These are phyloP conservation scores for Astraeus odoratus DNA, from an alignment of 768 basidiomycete genomes.

Conservation along the genomic window DNA sequence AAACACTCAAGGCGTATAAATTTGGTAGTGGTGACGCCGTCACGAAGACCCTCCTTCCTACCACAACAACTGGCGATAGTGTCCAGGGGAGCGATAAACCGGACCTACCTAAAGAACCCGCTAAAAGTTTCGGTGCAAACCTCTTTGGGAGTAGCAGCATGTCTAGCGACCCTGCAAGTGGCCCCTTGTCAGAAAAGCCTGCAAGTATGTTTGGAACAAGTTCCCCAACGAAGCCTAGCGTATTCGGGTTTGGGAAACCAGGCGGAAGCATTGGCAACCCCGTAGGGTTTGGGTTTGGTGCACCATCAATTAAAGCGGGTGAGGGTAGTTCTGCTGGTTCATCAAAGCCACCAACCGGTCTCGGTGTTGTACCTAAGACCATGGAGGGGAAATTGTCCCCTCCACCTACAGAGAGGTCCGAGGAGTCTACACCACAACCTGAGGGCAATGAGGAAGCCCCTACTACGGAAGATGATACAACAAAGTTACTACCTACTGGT, in stretches of 20 bases:
- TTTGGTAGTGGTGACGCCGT: constrained; percentile 14
- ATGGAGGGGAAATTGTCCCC: constrained; percentile 22
- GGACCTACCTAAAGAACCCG: constrained; percentile 9
- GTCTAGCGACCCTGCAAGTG: constrained; percentile 9
- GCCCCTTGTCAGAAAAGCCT: constrained; percentile 21
- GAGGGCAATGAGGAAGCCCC: constrained; percentile 17
- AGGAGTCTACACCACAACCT: constrained; percentile 25
- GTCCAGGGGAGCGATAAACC: constrained; percentile 3
- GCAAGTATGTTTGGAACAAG: constrained; percentile 23
- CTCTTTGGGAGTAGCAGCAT: constrained; percentile 16
- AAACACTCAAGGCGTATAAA: constrained; percentile 18
- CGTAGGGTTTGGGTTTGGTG: constrained; percentile 49
- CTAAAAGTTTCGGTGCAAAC: neutral
- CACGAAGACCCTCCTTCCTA: constrained; percentile 10
- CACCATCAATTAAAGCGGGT: constrained; percentile 12
- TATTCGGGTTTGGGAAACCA: constrained; percentile 25
- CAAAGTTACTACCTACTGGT: constrained; percentile 16
- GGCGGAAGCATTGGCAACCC: constrained; percentile 55
- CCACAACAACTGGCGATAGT: constrained; percentile 2
- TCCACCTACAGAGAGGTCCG: constrained; percentile 20
- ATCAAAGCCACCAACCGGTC: neutral
- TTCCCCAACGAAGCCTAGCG: constrained; percentile 17
- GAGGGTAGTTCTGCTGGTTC: neutral
- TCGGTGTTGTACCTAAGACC: neutral
- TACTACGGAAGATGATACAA: constrained; percentile 25